Conservation (phyloP, 106 monocot genomes). For the Phalaenopsis equestris region DNA sequence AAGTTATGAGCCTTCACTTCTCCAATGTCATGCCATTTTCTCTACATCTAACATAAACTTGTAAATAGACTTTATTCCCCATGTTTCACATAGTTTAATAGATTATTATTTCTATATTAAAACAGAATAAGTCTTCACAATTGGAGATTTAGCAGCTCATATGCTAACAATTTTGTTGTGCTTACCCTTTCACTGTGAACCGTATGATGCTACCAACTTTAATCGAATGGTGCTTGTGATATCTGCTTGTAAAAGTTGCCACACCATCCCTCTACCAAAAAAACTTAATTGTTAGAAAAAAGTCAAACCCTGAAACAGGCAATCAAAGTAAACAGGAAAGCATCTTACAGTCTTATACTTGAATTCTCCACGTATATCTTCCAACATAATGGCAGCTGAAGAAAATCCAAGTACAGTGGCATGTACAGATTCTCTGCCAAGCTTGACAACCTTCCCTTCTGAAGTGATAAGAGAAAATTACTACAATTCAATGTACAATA, state of each 20-base stretch:
- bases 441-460: conserved; percentile 82
- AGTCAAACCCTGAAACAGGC: not conserved
- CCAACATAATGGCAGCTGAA: conserved; percentile 55
- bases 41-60: not conserved
- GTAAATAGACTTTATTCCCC: not conserved
- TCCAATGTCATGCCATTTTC: not conserved
- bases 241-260: conserved; percentile 25
- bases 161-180: not conserved
- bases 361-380: conserved; percentile 66
- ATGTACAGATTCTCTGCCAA: conserved; percentile 65
- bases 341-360: conserved; percentile 52
- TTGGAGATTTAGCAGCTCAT: not conserved
- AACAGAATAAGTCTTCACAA: not conserved
- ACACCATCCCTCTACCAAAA: conserved; percentile 31
- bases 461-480: conserved; percentile 11
- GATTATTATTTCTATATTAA: not conserved
- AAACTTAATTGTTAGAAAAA: not conserved
- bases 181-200: conserved; percentile 62
- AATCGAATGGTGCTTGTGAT: conserved; percentile 47
- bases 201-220: conserved; percentile 53
- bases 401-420: conserved; percentile 60
- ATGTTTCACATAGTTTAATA: not conserved
- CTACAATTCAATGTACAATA: no score
- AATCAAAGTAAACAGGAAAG: not conserved
- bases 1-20: not conserved